Evolutionary conservation across 2,329 filamentous ascomycete species (phyloP), one percentile per base, ranked within the genome.

Genomic region (Tympanopsis confertula): DNA sequence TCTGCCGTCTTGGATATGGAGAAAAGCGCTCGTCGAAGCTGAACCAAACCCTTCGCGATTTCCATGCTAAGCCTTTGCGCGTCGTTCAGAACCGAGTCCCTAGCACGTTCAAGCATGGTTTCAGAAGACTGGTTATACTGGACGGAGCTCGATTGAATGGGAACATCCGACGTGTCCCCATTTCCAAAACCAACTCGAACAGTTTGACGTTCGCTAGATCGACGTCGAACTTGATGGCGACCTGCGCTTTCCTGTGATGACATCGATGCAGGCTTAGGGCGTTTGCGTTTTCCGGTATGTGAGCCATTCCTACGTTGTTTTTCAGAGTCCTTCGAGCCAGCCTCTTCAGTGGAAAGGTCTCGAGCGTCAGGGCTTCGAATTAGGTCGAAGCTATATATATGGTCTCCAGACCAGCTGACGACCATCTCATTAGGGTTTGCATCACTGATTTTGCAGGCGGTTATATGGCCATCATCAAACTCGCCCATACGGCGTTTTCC

Each of bases 391-490:
- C 71, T 72, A 55, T 78, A 78, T 37, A 82, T 76, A 43, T 74
- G 66, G 43, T 80, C 75, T 17, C 73, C 74, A 15, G 74, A 80
- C 78, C 78, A 82, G 46, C 76, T 81, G 17, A 74, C 78, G 13
- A 82, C 56, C 48, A 82, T 69, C 47, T 82, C 77, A 44, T 82
- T 77, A 0, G 78, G 78, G 42, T 78, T 69, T 5, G 73, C 74
- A 55, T 82, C 74, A 45, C 75, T 80, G 48, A 82, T 82, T 55
- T 81, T 82, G 55, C 76, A 80, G 13, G 78, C 76, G 2, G 78
- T 82, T 47, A 82, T 82, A 46, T 82, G 76, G 4, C 75, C 72
- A 42, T 69, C 69, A 38, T 78, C 71, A 40, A 59, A 61, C 33
- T 61, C 60, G 39, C 59, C 54, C 65, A 73, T 71, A 29, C 56